Conservation (phyloP, 2,329 filamentous ascomycete species). For the Pyrenochaeta sp. region DNA sequence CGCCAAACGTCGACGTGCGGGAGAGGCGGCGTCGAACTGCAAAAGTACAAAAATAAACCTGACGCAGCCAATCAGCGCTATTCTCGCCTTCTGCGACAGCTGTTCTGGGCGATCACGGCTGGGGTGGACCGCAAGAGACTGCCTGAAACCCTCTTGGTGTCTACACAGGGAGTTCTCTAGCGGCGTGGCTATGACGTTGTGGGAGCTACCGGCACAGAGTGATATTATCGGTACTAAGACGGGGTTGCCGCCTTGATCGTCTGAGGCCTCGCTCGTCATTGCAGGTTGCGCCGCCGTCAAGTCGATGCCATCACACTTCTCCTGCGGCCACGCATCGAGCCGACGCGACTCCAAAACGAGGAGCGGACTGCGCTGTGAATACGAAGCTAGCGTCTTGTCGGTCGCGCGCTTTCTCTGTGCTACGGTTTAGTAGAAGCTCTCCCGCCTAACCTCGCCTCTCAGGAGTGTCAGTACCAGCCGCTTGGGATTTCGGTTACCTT, state of each 20-base stretch:
- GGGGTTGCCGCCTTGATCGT: constrained; percentile 13
- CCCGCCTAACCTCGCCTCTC: constrained; percentile 22
- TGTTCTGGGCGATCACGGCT: not conserved
- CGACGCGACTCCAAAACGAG: constrained; percentile 5
- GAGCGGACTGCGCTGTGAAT: constrained; percentile 18
- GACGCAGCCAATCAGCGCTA: constrained; percentile 1
- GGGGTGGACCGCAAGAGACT: not conserved
- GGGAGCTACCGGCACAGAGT: not conserved
- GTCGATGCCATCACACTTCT: constrained; percentile 5
- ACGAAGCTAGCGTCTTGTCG: constrained; percentile 21
- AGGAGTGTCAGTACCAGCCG: constrained; percentile 18
- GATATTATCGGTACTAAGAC: constrained; percentile 12
- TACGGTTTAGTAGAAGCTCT: constrained; percentile 12
- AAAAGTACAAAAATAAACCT: not conserved
- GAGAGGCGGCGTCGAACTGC: constrained; percentile 1
- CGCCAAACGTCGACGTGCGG: not conserved
- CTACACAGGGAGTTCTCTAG: constrained; percentile 7
- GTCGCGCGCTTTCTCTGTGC: constrained; percentile 14
- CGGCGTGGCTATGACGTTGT: constrained; percentile 16
- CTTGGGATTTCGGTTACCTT: constrained; percentile 11
- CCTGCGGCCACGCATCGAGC: constrained; percentile 10
- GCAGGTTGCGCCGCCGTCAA: constrained; percentile 5
- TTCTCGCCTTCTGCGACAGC: not conserved
- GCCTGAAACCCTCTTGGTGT: not conserved
- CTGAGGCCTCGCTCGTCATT: constrained; percentile 1